Evolutionary conservation across 2,329 filamentous ascomycete genomes (phyloP).

Genomic region (Pyrenophora graminea): DNA sequence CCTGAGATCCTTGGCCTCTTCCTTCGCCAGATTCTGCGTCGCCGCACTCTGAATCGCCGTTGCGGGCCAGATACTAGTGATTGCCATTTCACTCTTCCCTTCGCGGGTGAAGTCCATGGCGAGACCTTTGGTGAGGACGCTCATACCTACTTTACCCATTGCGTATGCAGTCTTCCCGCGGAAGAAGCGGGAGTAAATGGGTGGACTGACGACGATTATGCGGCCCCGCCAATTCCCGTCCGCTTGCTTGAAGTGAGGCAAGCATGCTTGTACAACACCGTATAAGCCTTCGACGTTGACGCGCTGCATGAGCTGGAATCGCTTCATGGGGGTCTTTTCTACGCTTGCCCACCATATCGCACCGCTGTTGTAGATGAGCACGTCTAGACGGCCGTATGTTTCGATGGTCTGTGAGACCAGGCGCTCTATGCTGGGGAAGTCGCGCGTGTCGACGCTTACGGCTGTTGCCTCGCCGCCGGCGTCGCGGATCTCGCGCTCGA

Average conservation of each 20-base stretch:
- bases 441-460: conserved; percentile 71
- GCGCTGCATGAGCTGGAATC: conserved; percentile 66
- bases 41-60: conserved; percentile 77
- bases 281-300: conserved; percentile 71
- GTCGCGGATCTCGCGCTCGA: conserved; percentile 71
- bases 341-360: conserved; percentile 85
- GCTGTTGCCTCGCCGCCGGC: conserved; percentile 67
- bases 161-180: conserved; percentile 85
- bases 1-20: conserved; percentile 62
- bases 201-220: conserved; percentile 79
- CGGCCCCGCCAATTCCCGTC: conserved; percentile 60
- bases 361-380: conserved; percentile 80
- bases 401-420: conserved; percentile 63
- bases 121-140: conserved; percentile 76
- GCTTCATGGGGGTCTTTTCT: conserved; percentile 70
- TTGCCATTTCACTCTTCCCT: conserved; percentile 68
- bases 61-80: conserved; percentile 83
- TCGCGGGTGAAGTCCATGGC: conserved; percentile 79
- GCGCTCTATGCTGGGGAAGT: conserved; percentile 62
- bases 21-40: conserved; percentile 58
- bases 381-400: conserved; percentile 68
- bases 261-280: conserved; percentile 66
- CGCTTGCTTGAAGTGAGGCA: conserved; percentile 66
- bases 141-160: conserved; percentile 78
- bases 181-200: conserved; percentile 85